Evolutionary conservation across 345 rosid species (phyloP), one percentile per base, ranked within the genome.

Genomic region (Heritiera fomes): DNA sequence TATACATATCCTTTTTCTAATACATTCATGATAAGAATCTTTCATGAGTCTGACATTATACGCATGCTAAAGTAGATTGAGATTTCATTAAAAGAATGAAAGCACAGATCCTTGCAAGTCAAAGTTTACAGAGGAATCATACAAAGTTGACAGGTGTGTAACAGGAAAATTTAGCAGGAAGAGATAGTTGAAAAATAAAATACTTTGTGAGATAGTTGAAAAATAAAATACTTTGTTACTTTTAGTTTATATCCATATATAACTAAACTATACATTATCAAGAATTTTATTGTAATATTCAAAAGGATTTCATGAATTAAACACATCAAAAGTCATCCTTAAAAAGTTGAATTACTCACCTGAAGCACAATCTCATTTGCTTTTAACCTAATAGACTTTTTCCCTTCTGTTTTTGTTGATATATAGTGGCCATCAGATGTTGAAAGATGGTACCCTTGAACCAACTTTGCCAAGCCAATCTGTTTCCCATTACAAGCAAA

Each of bases 391-490:
- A 92, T 89, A 73, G 86, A 88, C 84, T 90, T 94, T 87, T 85
- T 95, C 82, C 97, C 98, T 76, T 92, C 98, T 28, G 89, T 77
- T 89, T 88, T 91, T 56, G 99, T 96, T 52, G 92, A 83, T 77
- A 94, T 89, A 84, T 89, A 96, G 81, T 91, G 94, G 72, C 97
- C 98, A 90, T 87, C 95, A 75, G 91, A 81, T 69, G 84, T 86
- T 77, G 97, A 88, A 78, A 85, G 91, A 46, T 86, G 91, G 83
- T 87, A 90, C 53, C 98, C 95, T 84, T 91, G 97, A 79, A 90
- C 83, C 89, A 96, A 87, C 92, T 89, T 96, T 41, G 97, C 97
- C 81, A 94, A 82, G 76, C 94, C 89, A 84, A 96, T 90, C 80
- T 90, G 97, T 80, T 77, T 86, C 53, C 97, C 99, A 82, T 91